Base-by-base conservation (phyloP, 2,329 filamentous ascomycete species). In the Grosmannia huntii region DNA sequence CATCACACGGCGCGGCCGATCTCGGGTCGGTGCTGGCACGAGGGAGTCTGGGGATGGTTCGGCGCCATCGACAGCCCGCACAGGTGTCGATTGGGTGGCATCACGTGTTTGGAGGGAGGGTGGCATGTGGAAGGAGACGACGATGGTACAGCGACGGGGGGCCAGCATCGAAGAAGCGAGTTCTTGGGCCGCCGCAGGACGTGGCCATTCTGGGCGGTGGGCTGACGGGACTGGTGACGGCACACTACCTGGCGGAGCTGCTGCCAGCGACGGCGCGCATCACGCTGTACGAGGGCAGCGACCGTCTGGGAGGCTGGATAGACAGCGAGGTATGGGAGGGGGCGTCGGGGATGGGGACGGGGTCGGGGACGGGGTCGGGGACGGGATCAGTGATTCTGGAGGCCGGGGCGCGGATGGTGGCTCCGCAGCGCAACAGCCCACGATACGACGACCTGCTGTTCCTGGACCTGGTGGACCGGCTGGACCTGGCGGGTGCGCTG, bases 261-360 rank as follows among this genome's bases (percentile, higher is more conserved):
- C 78, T 87, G n/a, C 82, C 85, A 4, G 60, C 70, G 53, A 78
- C 83, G 38, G 77, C 82, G 28, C 82, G 83, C 56, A 84, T 99
- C 66, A 94, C 88, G 0, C 68, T 99, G 11, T 96, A 90, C 70
- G 94, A 99, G 69, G 79, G 80, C 23, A 79, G 76, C 31, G 68
- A 80, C 25, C 77, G 83, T 23, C 69, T 92, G 0, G 94, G 94
- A 50, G 94, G 94, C 52, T 97, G 91, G 91, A 76, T 97, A 48
- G 74, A 83, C 62, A 90, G 87, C 1, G 79, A 38, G 63, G 73
- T 73, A 55, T 76, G 87, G 14, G 70, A 80, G 1, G 80, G 87
- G 16, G 68, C 72, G 65, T 54, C 73, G 71, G n/a, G 31, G 23
- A 19, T 6, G 28, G 5, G 33, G 14, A 19, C 12, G 6, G 9